phyloP scores from a whole-genome alignment of 768 basidiomycete species.

The Naganishia friedmannii region DNA sequence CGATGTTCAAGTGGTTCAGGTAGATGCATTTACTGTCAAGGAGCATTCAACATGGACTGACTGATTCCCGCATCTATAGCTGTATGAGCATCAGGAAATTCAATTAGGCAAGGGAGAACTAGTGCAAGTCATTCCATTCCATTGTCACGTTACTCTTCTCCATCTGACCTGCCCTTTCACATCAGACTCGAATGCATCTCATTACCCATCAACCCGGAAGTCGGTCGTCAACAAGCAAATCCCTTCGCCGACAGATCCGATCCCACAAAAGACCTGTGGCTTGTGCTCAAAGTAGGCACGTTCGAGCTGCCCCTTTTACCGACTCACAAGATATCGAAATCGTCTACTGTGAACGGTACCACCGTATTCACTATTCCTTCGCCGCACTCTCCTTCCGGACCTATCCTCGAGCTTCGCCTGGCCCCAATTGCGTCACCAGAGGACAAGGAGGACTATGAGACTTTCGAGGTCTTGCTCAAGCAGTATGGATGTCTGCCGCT shows the following conservation, averaged over 20 bases:
- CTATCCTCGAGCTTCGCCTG: conserved; percentile 40
- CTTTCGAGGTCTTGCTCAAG: conserved; percentile 63
- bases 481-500: conserved; percentile 58
- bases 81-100: conserved; percentile 40
- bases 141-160: not conserved
- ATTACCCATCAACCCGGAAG: conserved; percentile 48
- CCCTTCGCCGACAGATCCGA: conserved; percentile 46
- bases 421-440: conserved; percentile 50
- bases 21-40: conserved; percentile 18
- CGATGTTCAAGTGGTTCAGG: conserved; percentile 44
- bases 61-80: conserved; percentile 24
- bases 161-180: conserved; percentile 55
- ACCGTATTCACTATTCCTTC: conserved; percentile 49
- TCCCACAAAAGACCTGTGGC: conserved; percentile 62
- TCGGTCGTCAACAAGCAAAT: conserved; percentile 44
- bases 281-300: conserved; percentile 60
- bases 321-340: conserved; percentile 53
- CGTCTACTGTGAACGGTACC: conserved; percentile 52
- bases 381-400: conserved; percentile 48
- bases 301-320: conserved; percentile 67
- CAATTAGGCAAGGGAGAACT: conserved; percentile 45
- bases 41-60: not conserved
- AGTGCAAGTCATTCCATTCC: conserved; percentile 1
- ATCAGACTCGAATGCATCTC: conserved; percentile 57
- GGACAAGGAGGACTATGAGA: conserved; percentile 57